Percentiles rank a stretch among this genome's conserved stretches.
Evolutionary conservation across 2,329 filamentous ascomycete genomes (phyloP).

Genomic region (Calonectria pseudoreteaudii): DNA sequence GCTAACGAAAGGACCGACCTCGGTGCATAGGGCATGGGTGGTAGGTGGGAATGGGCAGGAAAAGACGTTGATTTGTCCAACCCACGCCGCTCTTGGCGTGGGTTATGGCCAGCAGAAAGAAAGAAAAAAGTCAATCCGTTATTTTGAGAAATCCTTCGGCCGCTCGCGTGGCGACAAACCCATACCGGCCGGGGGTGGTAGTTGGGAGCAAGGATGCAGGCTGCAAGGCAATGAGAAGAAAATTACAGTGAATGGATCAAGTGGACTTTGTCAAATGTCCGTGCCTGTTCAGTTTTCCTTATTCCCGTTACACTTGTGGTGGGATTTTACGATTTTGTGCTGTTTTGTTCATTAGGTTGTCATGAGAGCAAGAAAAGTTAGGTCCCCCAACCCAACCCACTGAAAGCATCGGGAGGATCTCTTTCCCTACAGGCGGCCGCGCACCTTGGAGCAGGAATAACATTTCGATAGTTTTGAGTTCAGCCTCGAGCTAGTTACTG

Average conservation of each 20-base stretch:
- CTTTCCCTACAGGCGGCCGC: not conserved
- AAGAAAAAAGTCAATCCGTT: constrained; percentile 11
- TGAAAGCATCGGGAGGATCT: not conserved
- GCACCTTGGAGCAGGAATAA: not conserved
- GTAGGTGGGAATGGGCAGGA: not conserved
- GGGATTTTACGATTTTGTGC: too few species aligned
- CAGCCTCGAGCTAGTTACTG: not conserved
- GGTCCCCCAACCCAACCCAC: too few species aligned
- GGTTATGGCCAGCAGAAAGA: not conserved
- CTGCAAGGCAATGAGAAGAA: not conserved
- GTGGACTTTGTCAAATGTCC: not conserved
- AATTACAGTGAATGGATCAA: not conserved
- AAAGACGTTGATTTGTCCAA: constrained; percentile 11
- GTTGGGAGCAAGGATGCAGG: not conserved
- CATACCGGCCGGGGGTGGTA: not conserved
- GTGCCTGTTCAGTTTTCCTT: not conserved
- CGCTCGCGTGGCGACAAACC: not conserved
- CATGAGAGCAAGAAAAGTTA: not conserved
- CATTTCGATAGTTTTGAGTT: constrained; percentile 3
- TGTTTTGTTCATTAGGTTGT: too few species aligned
- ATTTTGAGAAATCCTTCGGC: not conserved
- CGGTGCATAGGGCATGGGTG: not conserved
- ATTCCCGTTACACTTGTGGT: not conserved
- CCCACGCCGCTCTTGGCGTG: constrained; percentile 16
- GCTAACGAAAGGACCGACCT: constrained; percentile 20